Percentiles rank a stretch among this genome's conserved stretches.
Conservation (phyloP, 495 filamentous ascomycete species). For the Annulohypoxylon nitens region DNA sequence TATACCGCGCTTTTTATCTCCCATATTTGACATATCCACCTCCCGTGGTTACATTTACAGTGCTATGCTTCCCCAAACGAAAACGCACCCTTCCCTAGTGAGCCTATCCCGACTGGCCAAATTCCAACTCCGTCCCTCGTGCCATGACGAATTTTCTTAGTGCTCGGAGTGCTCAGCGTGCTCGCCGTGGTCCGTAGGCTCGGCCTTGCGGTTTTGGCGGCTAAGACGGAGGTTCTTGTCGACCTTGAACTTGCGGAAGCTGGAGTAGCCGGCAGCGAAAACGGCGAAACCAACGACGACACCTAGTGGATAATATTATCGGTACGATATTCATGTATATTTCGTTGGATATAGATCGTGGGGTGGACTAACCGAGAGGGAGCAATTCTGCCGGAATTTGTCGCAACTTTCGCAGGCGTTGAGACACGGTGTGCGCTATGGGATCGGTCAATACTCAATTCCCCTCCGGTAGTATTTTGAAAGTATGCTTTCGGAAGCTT, state of each 20-base stretch:
- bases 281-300: slow-evolving; percentile 80
- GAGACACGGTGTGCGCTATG: slow-evolving; percentile 95
- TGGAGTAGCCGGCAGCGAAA: slow-evolving; percentile 81
- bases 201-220: slow-evolving; percentile 65
- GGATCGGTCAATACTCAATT: slow-evolving; percentile 45
- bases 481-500: slow-evolving; percentile 18
- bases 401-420: slow-evolving; percentile 88
- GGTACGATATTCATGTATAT: slow-evolving; percentile 19
- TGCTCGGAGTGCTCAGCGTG: slow-evolving; percentile 24
- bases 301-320: slow-evolving; percentile 63
- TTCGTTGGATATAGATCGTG: not conserved
- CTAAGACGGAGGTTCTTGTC: slow-evolving; percentile 93
- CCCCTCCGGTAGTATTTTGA: not conserved
- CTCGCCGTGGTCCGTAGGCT: slow-evolving; percentile 47
- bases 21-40: slow-evolving; percentile 44
- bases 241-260: slow-evolving; percentile 80
- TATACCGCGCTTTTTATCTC: slow-evolving; percentile 46
- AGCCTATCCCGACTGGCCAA: slow-evolving; percentile 28
- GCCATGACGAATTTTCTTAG: slow-evolving; percentile 38
- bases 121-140: slow-evolving; percentile 10
- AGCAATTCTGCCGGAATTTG: slow-evolving; percentile 93
- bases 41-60: slow-evolving; percentile 47
- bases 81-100: slow-evolving; percentile 31
- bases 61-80: slow-evolving; percentile 43
- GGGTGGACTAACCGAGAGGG: slow-evolving; percentile 81